Evolutionary conservation across 108 stramenopile genomes (phyloP), one percentile per base, ranked within the genome.

Genomic region (Cyclotella atomus): DNA sequence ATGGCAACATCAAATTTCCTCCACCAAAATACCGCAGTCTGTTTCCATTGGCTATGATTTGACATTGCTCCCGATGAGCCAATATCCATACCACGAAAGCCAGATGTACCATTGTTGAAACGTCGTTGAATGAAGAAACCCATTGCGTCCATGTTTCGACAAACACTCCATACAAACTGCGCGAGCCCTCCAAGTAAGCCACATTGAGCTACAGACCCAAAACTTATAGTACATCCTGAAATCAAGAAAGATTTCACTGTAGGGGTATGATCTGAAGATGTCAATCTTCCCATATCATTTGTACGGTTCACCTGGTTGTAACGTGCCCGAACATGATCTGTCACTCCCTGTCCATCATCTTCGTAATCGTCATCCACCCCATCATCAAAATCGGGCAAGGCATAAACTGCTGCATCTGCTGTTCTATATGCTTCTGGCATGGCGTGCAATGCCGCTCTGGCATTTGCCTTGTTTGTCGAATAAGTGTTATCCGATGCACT

Each of bases 141-240:
- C 20, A 89, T 77, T 55, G 76, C 73, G 74, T 92, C 88, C 70
- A 87, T 69, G 52, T 89, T 88, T 21, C 94, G 86, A 14, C 89
- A 66, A 43, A 86, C 68, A 59, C 87, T 85, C 94, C 91, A 95
- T 2, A 89, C 55, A 67, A 91, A 83, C 68, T 92, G 91, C 15
- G 94, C 94, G 12, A 88, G n/a, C 3, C 91, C 94, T 23, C 94
- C 94, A 2, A 95, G 34, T 25, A 95, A 61, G 29, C 87, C 94
- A 73, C 94, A 95, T 65, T 88, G 56, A 32, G 56, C 83, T 17
- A 95, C 89, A 0, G 91, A 91, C 59, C 94, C 94, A 81, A 95
- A 95, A 32, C 78, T 87, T 25, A 91, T 75, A 0, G 89, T 85
- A 43, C 84, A 53, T 19, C 83, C 91, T 9, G 76, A 56, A 16